Evolutionary conservation across 306 rosid species (phyloP).

Genomic region (Acacia confusa): DNA sequence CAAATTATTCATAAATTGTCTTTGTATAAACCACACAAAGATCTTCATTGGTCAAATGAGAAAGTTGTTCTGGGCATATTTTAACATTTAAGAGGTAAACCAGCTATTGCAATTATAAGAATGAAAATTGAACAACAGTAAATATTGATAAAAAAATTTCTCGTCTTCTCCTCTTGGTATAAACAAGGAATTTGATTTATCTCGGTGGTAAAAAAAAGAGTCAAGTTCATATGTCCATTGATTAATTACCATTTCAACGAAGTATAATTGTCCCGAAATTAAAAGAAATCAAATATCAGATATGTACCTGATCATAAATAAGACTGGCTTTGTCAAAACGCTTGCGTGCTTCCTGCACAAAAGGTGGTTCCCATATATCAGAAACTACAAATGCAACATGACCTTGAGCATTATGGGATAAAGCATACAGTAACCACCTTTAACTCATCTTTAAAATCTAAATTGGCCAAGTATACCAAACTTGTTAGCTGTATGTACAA

Average conservation of each 20-base stretch:
- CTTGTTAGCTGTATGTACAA: background rate
- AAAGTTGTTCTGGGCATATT: background rate
- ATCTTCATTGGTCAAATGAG: slow-evolving; percentile 16
- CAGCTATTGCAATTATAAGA: slow-evolving; percentile 12
- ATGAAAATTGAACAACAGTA: background rate
- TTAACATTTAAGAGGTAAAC: background rate
- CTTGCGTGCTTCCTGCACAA: slow-evolving; percentile 96
- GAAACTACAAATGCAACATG: slow-evolving; percentile 26
- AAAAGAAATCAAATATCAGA: slow-evolving; percentile 23
- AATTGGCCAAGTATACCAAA: slow-evolving; percentile 14
- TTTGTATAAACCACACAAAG: background rate
- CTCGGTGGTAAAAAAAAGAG: slow-evolving; percentile 15
- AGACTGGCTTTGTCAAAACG: slow-evolving; percentile 98
- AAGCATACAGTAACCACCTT: slow-evolving; percentile 21
- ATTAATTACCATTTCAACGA: slow-evolving; percentile 24
- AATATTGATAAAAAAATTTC: background rate
- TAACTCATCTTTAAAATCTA: slow-evolving; percentile 22
- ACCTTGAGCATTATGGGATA: slow-evolving; percentile 12
- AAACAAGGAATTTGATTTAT: slow-evolving; percentile 16
- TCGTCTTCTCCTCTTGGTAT: background rate
- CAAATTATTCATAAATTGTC: background rate
- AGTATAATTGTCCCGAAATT: slow-evolving; percentile 10
- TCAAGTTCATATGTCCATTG: slow-evolving; percentile 13
- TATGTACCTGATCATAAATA: slow-evolving; percentile 89
- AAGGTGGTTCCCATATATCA: slow-evolving; percentile 44